These are phyloP conservation scores for Termitomyces eurrhizus DNA, from an alignment of 768 basidiomycete genomes.

Conservation along the genomic window DNA sequence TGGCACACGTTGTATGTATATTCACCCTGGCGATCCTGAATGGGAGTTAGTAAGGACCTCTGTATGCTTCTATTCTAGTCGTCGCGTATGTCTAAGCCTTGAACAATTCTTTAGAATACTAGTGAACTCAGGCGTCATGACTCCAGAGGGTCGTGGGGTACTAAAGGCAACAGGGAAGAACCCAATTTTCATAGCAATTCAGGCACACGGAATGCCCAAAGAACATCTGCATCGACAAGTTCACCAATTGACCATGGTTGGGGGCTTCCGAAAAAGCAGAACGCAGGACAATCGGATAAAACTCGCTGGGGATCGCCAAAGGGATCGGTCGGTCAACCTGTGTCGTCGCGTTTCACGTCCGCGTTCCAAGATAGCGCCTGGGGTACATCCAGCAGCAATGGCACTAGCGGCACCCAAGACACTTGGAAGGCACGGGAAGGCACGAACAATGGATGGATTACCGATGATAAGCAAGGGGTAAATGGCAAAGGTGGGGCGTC, in stretches of 20 bases:
- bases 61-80: not conserved
- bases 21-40: constrained; percentile 21
- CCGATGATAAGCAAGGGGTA: not conserved
- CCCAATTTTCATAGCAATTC: not conserved
- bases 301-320: constrained; percentile 1
- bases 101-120: not conserved
- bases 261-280: not conserved
- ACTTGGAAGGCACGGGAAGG: not conserved
- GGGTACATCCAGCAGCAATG: not conserved
- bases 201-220: not conserved
- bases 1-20: constrained; percentile 16
- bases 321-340: not conserved
- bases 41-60: constrained; percentile 17
- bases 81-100: not conserved
- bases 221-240: not conserved
- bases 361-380: not conserved
- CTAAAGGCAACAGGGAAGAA: not conserved
- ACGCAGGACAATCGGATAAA: not conserved
- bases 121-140: not conserved
- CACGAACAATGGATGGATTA: constrained; percentile 3
- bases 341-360: not conserved
- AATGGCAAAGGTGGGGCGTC: not conserved
- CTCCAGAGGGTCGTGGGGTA: not conserved
- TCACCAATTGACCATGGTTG: constrained; percentile 3
- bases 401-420: not conserved